Conservation (phyloP, 176 grass and related monocot species). For the Rhynchospora tenuis region DNA sequence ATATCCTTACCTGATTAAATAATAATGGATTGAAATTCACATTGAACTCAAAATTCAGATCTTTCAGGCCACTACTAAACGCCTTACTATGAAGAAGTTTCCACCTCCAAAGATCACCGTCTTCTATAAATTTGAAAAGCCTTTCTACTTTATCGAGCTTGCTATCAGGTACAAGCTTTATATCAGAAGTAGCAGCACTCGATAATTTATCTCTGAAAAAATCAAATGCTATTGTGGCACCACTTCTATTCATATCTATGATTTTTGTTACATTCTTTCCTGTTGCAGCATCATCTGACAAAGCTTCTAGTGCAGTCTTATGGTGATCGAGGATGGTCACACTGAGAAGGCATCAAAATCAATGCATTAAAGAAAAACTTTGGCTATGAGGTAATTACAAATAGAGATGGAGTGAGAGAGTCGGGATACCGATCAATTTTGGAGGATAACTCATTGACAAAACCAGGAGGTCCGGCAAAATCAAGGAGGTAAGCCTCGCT, state of each 20-base stretch:
- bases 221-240: conserved; percentile 88
- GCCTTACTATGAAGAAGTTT: conserved; percentile 68
- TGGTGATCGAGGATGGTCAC: conserved; percentile 92
- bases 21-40: conserved; percentile 55
- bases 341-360: conserved; percentile 33
- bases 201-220: conserved; percentile 71
- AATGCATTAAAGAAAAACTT: not conserved
- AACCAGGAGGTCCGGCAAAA: conserved; percentile 80
- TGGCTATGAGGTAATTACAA: not conserved
- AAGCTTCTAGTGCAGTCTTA: conserved; percentile 74
- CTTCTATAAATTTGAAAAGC: conserved; percentile 86
- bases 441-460: conserved; percentile 61
- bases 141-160: conserved; percentile 57
- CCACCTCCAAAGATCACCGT: conserved; percentile 87
- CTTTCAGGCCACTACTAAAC: conserved; percentile 80
- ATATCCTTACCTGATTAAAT: conserved; percentile 62
- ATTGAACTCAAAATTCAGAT: conserved; percentile 74
- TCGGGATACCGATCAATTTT: conserved; percentile 60
- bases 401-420: not conserved
- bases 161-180: conserved; percentile 44
- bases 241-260: conserved; percentile 89
- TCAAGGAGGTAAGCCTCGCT: conserved; percentile 83
- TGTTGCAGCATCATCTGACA: conserved; percentile 36
- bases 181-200: not conserved
- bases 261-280: conserved; percentile 74